Percentiles rank a stretch among this genome's conserved stretches.
Evolutionary conservation across 495 filamentous ascomycete genomes (phyloP).

Genomic region (Diplogelasinospora grovesii): DNA sequence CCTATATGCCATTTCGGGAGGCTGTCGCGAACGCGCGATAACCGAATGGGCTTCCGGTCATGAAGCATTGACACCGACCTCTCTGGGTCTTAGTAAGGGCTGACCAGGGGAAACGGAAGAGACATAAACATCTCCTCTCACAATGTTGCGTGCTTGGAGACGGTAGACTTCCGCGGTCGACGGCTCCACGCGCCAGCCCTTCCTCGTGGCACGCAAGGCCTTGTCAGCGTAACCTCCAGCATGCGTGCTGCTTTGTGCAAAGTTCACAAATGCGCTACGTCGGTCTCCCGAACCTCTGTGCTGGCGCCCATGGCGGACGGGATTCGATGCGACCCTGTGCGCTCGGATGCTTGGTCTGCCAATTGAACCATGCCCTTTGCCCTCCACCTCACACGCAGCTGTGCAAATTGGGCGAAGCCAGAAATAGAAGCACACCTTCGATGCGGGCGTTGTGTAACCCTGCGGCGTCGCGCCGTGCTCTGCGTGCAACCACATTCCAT

Average conservation of each 20-base stretch:
- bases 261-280: background rate
- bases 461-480: conserved; percentile 10
- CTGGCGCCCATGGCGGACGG: conserved; percentile 10
- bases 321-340: conserved; percentile 15
- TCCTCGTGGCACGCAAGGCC: background rate
- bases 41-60: too few relatives aligned
- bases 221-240: background rate
- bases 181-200: background rate
- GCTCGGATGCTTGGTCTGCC: conserved; percentile 3
- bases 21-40: too few relatives aligned
- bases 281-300: conserved; percentile 4
- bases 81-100: too few relatives aligned
- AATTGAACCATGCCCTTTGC: conserved; percentile 4
- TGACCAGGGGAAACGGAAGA: too few relatives aligned
- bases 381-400: conserved; percentile 2
- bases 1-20: too few relatives aligned
- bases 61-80: too few relatives aligned
- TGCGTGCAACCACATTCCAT: conserved; percentile 10
- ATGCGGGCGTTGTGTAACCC: conserved; percentile 14
- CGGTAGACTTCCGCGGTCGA: background rate
- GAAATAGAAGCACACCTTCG: conserved; percentile 16
- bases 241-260: background rate
- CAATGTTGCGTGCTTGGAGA: too few relatives aligned
- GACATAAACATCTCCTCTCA: too few relatives aligned
- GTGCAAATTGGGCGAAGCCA: conserved; percentile 13